Evolutionary conservation across 495 filamentous ascomycete genomes (phyloP).

Genomic region (Cairneyella variabilis): DNA sequence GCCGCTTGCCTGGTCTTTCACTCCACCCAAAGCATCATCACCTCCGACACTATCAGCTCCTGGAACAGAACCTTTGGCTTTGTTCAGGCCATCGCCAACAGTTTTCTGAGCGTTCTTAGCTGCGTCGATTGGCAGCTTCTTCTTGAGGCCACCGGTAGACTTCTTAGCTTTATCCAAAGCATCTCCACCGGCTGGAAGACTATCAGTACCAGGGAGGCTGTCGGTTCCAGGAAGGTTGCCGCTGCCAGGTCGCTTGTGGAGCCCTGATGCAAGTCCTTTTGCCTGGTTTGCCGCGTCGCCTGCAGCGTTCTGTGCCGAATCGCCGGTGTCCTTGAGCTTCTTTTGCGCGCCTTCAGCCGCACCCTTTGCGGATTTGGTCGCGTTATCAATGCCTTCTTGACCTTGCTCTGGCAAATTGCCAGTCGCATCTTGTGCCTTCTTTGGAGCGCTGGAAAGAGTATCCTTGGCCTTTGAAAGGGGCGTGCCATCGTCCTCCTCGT

Average conservation of each 20-base stretch:
- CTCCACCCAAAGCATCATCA: neutral
- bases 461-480: conserved; percentile 3
- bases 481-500: conserved; percentile 1
- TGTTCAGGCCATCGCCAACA: neutral
- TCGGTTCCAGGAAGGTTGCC: conserved; percentile 2
- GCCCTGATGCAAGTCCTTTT: neutral
- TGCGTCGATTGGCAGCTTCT: neutral
- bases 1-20: neutral
- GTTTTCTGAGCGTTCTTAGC: neutral
- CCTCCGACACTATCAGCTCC: neutral
- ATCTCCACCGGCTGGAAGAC: too few species aligned
- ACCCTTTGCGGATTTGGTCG: neutral
- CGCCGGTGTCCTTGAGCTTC: neutral
- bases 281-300: conserved; percentile 1
- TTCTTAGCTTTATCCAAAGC: neutral
- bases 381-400: neutral
- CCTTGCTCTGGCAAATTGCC: neutral
- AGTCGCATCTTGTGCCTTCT: conserved; percentile 12
- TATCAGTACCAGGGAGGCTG: neutral
- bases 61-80: neutral
- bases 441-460: neutral
- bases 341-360: conserved; percentile 1
- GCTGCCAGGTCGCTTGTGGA: neutral
- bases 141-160: neutral
- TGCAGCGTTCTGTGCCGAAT: neutral